Evolutionary conservation across 306 rosid species (phyloP), one percentile per base, ranked within the genome.

Genomic region (Dryas drummondii): DNA sequence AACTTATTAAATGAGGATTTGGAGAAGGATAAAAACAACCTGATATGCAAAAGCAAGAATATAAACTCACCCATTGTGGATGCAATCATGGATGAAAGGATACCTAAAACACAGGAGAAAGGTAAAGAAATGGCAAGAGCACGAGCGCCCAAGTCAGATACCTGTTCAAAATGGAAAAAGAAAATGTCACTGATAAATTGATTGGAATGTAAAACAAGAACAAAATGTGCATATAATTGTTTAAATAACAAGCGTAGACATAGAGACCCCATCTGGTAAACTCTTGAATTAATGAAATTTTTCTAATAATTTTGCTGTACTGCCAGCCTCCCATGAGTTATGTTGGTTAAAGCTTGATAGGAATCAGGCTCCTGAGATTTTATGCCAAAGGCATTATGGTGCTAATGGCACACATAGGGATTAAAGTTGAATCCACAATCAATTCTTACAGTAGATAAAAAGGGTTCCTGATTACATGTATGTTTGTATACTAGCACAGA

Each of bases 121-220:
- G 98, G 98, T 58, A 93, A 78, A 19, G 98, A 82, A 62, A 93
- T 82, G 73, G 94, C 97, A 42, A 93, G 91, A 64, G 98, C 98
- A 63, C 86, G 96, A 68, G 93, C 73, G 11, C 96, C 93, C 98
- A 90, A 70, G 81, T 87, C 90, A 17, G 89, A 72, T 59, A 93
- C 96, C 98, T 93, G 91, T 77, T 80, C 63, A 82, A 17, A 81
- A 57, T 51, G 61, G 77, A 65, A 80, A 82, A 65, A n/a, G 45
- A 61, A 41, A 63, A 70, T 6, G 55, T 54, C 72, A 81, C 71
- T 50, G 67, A 73, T 60, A 78, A 60, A 73, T 69, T 64, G 66
- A 65, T 71, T 60, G 48, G 68, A 17, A 45, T 40, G 68, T 40
- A 65, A 66, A 46, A 50, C 7, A 44, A 62, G 57, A 70, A 41